Percentiles rank a stretch among this genome's conserved stretches.
Evolutionary conservation across 108 stramenopile genomes (phyloP).

Genomic region (Pseudonitzschia multiseries): DNA sequence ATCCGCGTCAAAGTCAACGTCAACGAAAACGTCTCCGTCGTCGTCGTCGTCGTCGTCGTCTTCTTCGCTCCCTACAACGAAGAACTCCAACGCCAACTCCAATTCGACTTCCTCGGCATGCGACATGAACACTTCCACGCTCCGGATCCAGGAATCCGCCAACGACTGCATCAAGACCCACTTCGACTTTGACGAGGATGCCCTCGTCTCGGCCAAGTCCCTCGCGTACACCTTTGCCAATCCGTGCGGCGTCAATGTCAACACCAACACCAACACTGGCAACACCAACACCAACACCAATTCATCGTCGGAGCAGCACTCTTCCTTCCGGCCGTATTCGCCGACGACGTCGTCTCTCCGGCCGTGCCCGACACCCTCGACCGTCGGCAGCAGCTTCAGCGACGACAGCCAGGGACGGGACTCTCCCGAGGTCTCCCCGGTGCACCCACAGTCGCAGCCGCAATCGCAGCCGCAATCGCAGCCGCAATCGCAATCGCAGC

Average conservation of each 20-base stretch:
- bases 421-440: neutral
- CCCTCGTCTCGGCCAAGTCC: neutral
- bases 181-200: neutral
- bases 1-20: neutral
- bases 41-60: neutral
- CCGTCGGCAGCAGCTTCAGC: conserved; percentile 4
- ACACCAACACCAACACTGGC: neutral
- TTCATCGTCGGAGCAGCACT: no score
- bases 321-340: no score
- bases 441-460: no score
- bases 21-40: neutral
- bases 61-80: no score
- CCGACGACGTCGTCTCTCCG: neutral
- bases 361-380: neutral
- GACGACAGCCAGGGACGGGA: neutral
- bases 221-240: neutral
- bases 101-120: no score
- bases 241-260: neutral
- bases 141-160: neutral
- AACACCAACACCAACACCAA: no score
- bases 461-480: no score
- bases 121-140: neutral
- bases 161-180: neutral
- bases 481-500: no score
- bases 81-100: neutral